Base-by-base conservation (phyloP, 768 basidiomycete genomes). In the Leccinum fibrillosum region DNA sequence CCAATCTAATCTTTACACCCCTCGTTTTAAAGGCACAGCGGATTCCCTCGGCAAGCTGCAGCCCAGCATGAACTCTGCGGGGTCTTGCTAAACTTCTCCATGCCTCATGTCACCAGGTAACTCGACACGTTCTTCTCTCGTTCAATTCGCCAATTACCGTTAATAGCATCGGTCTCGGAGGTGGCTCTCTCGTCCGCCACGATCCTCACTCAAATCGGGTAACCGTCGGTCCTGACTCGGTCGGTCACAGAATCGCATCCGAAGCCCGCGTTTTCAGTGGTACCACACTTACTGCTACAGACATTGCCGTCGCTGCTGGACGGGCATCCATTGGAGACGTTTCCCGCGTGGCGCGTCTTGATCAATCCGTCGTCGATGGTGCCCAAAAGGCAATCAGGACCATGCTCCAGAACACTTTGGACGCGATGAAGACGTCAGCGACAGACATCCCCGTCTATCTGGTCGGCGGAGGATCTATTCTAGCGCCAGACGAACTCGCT, bases 391-490 rank as follows among this genome's bases (percentile, higher is more conserved):
- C 68, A 26, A 79, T 84, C 64, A 79, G 76, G 64, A 63, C 57
- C 44, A 70, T 75, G 61, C 54, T 78, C 13, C 78, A 88, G 72
- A 73, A 72, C 13, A 77, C 77, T 2, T 69, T 86, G 9, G 86
- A 87, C 64, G 70, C 70, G 25, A 86, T 88, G 85, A 88, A 88
- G 75, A 87, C 85, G 4, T 80, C 78, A 32, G 78, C 79, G 2
- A 78, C 79, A 25, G 80, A 82, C 64, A 76, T 80, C 47, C 80
- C 84, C 25, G 76, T 86, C 11, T 77, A 86, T 28, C 77, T 88
- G 2, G 86, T 87, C 37, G 86, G 86, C 23, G 86, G 86, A 15
- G 86, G 86, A 5, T 81, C 83, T 0, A 81, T 87, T 62, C 75
- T 88, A 34, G 76, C 80, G 10, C 85, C 86, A 0, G 69, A 76